Percentiles rank a stretch among this genome's conserved stretches.
phyloP scores from a whole-genome alignment of 78 protist species.

The Pelomyxa schiedti region DNA sequence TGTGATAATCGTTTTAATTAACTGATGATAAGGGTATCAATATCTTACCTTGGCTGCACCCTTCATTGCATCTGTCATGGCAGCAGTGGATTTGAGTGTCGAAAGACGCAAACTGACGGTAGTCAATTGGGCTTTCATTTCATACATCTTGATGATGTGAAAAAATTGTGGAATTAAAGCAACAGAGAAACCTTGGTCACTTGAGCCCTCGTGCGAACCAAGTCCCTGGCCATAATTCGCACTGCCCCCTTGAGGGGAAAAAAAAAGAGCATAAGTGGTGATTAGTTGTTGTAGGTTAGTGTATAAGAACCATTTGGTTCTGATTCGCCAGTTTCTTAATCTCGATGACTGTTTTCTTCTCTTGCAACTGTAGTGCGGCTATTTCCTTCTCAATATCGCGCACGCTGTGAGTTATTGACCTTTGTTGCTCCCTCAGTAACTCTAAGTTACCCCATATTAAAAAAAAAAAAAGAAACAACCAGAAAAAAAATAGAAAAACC shows the following conservation, averaged over 20 bases:
- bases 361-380: constrained; percentile 53
- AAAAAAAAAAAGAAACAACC: not conserved
- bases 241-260: constrained; percentile 34
- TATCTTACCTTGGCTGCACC: no score
- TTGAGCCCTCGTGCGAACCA: constrained; percentile 87
- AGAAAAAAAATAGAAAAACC: not conserved
- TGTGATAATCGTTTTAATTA: no score
- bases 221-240: constrained; percentile 87
- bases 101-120: not conserved
- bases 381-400: constrained; percentile 91
- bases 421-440: constrained; percentile 75
- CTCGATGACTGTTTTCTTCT: constrained; percentile 68
- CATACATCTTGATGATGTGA: not conserved
- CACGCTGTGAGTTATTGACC: constrained; percentile 64
- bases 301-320: constrained; percentile 52
- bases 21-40: not conserved
- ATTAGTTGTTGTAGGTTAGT: not conserved
- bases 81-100: constrained; percentile 63
- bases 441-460: constrained; percentile 14
- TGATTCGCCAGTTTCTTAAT: constrained; percentile 74
- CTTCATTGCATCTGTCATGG: constrained; percentile 87
- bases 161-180: not conserved
- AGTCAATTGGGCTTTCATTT: not conserved
- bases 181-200: no score
- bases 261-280: not conserved